A percentile compares a stretch with the other conserved stretches of the same genome.
phyloP scores from a whole-genome alignment of 225 moss, liverwort and hornwort genomes.

The Lunularia cruciata region DNA sequence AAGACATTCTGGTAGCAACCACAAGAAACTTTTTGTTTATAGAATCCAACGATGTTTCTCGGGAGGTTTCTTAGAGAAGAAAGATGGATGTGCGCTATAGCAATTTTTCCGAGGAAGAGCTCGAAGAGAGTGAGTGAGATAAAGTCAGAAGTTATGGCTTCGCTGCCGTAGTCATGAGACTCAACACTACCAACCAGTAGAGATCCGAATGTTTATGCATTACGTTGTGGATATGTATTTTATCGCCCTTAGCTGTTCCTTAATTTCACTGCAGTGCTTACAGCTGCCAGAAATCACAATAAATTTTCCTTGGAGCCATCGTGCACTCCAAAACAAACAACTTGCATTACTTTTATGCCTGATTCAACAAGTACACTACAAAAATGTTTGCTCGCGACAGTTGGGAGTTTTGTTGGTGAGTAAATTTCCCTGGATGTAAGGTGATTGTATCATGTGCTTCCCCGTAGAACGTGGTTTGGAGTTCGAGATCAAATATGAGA shows the following conservation, averaged over 20 bases:
- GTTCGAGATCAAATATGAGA: too few species aligned
- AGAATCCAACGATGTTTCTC: constrained; percentile 13
- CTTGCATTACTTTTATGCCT: too few species aligned
- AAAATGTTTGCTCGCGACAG: too few species aligned
- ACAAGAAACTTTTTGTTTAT: constrained; percentile 19
- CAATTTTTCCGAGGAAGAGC: constrained; percentile 6
- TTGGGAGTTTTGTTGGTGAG: too few species aligned
- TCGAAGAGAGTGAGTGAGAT: not conserved
- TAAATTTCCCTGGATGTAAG: too few species aligned
- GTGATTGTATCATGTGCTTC: too few species aligned
- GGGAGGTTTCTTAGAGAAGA: constrained; percentile 13
- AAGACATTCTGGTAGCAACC: constrained; percentile 19
- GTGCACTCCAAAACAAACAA: not conserved
- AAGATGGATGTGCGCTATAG: constrained; percentile 8
- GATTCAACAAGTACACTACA: too few species aligned
- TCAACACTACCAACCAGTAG: not conserved
- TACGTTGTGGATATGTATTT: constrained; percentile 18
- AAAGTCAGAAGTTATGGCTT: not conserved
- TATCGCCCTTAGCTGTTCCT: not conserved
- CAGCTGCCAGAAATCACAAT: constrained; percentile 16
- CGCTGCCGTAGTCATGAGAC: not conserved
- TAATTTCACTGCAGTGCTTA: constrained; percentile 5
- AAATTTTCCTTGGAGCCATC: not conserved
- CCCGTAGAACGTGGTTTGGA: too few species aligned
- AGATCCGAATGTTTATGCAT: constrained; percentile 6